Conservation (phyloP, 495 filamentous ascomycete species). For the Bombardia bombarda region DNA sequence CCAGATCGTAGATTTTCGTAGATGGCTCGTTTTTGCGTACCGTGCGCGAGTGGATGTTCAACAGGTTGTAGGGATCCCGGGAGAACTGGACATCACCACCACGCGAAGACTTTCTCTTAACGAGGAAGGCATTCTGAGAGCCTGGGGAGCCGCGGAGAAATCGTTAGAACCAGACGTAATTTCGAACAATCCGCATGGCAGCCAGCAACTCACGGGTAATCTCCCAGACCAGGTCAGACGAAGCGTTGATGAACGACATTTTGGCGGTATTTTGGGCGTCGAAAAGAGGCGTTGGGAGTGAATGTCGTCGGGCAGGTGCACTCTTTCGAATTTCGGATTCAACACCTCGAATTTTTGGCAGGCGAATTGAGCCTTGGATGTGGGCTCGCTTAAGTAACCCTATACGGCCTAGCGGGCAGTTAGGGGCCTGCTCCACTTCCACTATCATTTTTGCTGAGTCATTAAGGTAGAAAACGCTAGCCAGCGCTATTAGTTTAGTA, state of each 20-base stretch:
- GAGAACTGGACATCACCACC: conserved; percentile 86
- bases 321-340: conserved; percentile 26
- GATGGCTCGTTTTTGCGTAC: conserved; percentile 39
- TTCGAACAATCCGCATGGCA: neutral
- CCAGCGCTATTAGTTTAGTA: too few relatives aligned
- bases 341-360: conserved; percentile 16
- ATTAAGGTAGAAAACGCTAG: too few relatives aligned
- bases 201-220: conserved; percentile 61
- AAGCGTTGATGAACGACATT: conserved; percentile 55
- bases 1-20: neutral
- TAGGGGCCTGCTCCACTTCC: too few relatives aligned
- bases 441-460: too few relatives aligned
- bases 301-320: conserved; percentile 19
- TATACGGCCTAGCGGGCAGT: conserved; percentile 23
- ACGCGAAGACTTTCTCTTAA: conserved; percentile 64
- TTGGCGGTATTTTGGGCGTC: conserved; percentile 26
- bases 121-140: conserved; percentile 72
- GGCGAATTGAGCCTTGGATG: conserved; percentile 19
- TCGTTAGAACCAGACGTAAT: neutral
- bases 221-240: conserved; percentile 86
- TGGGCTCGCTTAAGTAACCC: conserved; percentile 37
- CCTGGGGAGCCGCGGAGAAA: conserved; percentile 42
- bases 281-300: conserved; percentile 19
- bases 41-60: conserved; percentile 87
- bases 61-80: conserved; percentile 82